Conservation (phyloP, 495 filamentous ascomycete genomes). For the Jackrogersella multiformis region DNA sequence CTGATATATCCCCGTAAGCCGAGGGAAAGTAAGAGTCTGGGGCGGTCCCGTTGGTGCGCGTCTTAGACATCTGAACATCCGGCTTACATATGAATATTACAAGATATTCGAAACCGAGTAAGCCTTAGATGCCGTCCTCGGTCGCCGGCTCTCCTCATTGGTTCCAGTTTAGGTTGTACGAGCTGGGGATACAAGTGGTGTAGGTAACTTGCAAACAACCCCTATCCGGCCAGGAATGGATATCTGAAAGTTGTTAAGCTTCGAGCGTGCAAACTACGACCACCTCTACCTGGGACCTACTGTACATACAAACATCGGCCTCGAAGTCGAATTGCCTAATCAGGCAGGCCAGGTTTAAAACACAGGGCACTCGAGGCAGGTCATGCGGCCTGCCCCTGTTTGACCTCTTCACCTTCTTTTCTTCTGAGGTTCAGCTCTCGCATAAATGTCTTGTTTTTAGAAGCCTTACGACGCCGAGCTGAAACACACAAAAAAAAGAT, state of each 20-base stretch:
- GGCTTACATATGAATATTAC: neutral
- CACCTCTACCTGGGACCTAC: no score
- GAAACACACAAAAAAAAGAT: slow-evolving; percentile 27
- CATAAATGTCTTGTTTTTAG: slow-evolving; percentile 7
- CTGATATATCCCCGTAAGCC: slow-evolving; percentile 20
- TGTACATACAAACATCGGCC: slow-evolving; percentile 24
- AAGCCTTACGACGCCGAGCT: slow-evolving; percentile 38
- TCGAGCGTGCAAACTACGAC: neutral
- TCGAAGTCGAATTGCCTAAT: slow-evolving; percentile 16
- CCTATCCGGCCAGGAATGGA: slow-evolving; percentile 3
- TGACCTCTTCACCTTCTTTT: slow-evolving; percentile 4
- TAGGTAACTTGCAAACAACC: slow-evolving; percentile 38
- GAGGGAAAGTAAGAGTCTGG: neutral
- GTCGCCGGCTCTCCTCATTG: slow-evolving; percentile 31
- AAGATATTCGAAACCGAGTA: slow-evolving; percentile 7
- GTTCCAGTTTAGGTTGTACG: slow-evolving; percentile 24
- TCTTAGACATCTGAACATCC: slow-evolving; percentile 14
- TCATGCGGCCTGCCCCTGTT: slow-evolving; percentile 14
- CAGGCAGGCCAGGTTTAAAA: slow-evolving; percentile 20
- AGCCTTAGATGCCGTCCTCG: slow-evolving; percentile 16
- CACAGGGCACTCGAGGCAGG: slow-evolving; percentile 9
- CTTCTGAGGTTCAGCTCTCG: slow-evolving; percentile 31
- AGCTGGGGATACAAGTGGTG: slow-evolving; percentile 11
- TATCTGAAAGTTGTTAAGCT: neutral
- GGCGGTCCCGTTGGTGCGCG: slow-evolving; percentile 20